These are phyloP conservation scores for Prillingera fragicola DNA, from an alignment of 1,284 basidiomycete species.

Conservation along the genomic window DNA sequence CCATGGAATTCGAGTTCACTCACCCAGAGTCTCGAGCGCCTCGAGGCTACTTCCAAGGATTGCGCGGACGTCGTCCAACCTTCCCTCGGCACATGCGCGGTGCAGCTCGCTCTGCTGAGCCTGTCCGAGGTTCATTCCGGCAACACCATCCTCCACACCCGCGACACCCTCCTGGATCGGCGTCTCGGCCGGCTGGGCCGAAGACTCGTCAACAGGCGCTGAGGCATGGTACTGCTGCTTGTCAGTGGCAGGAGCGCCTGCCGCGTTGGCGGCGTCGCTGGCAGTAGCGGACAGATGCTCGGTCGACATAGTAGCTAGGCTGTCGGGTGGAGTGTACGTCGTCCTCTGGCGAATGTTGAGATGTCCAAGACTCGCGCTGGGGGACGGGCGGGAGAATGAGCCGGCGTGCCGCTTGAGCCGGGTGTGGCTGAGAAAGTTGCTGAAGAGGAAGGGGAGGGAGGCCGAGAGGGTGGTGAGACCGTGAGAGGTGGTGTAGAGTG, in stretches of 20 bases:
- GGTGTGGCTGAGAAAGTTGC: not conserved
- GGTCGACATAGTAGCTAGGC: no score
- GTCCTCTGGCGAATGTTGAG: no score
- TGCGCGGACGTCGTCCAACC: slow-evolving; percentile 36
- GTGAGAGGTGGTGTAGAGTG: not conserved
- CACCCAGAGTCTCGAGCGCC: slow-evolving; percentile 39
- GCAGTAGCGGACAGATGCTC: not conserved
- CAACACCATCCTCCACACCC: slow-evolving; percentile 12
- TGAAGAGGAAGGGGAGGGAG: not conserved
- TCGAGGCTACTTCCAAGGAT: slow-evolving; percentile 35
- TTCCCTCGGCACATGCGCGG: slow-evolving; percentile 39
- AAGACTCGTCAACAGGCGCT: not conserved
- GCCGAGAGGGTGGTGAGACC: not conserved
- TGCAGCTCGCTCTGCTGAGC: slow-evolving; percentile 29
- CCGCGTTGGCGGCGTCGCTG: not conserved
- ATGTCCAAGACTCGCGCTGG: not conserved
- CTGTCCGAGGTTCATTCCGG: slow-evolving; percentile 7
- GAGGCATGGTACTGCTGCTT: not conserved
- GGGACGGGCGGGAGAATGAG: not conserved
- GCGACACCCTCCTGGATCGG: not conserved
- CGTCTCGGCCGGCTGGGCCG: not conserved
- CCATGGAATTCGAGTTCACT: slow-evolving; percentile 19
- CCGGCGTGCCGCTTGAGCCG: no score
- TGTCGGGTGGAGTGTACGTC: no score
- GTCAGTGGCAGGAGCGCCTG: not conserved